A percentile compares a stretch with the other conserved stretches of the same genome.
These are phyloP conservation scores for Mycosarcoma mackinlayi DNA, from an alignment of 1,284 basidiomycete species.

Conservation along the genomic window DNA sequence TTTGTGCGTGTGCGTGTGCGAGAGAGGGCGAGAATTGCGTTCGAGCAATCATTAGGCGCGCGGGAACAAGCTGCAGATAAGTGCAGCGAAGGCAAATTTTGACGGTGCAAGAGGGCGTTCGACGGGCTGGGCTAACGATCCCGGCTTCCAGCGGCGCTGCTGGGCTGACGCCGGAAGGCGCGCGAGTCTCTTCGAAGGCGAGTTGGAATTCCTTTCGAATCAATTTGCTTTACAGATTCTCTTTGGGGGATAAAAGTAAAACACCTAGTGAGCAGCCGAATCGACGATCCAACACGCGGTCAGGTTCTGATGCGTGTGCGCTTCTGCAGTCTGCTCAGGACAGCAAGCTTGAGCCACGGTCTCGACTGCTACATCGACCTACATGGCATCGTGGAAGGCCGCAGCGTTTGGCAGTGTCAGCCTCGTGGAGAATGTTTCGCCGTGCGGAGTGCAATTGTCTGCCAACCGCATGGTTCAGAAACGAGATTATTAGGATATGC, in stretches of 20 bases:
- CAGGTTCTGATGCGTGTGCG: neutral
- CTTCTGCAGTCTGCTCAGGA: neutral
- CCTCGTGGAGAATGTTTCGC: neutral
- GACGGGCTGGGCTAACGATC: conserved; percentile 11
- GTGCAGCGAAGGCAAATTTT: neutral
- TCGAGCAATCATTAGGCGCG: no score
- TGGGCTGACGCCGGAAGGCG: no score
- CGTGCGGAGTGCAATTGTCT: neutral
- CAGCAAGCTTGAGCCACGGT: no score
- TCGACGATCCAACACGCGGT: neutral
- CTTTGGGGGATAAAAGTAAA: no score
- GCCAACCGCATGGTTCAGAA: neutral
- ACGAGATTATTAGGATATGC: neutral
- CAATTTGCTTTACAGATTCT: no score
- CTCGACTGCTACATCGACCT: no score
- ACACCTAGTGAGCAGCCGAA: neutral
- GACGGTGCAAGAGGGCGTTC: neutral
- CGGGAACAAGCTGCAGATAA: conserved; percentile 3
- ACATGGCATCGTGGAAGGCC: no score
- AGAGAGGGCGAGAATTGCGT: no score
- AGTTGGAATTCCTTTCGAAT: no score
- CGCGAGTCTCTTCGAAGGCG: no score
- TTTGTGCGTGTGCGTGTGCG: no score
- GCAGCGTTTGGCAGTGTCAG: neutral
- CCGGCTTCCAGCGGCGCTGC: no score